These are phyloP conservation scores for Arthrobotrys iridis DNA, from an alignment of 2,329 filamentous ascomycete genomes.

Conservation along the genomic window DNA sequence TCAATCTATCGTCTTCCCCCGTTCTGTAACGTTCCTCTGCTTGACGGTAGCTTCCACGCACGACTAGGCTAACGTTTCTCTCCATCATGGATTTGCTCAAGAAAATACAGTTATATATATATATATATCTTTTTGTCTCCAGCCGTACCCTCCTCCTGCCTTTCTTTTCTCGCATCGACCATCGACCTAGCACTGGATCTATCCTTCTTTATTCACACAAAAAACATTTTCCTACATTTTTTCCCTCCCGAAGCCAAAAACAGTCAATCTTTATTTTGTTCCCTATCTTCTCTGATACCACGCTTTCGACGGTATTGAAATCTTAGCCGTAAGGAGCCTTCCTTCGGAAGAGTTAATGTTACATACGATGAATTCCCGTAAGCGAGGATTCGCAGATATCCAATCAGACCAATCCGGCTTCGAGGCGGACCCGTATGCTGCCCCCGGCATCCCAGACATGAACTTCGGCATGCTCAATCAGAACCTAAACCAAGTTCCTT, in stretches of 20 bases:
- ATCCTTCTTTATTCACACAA: too few relatives aligned
- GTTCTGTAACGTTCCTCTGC: slow-evolving; percentile 37
- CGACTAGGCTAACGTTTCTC: slow-evolving; percentile 40
- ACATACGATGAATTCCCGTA: slow-evolving; percentile 52
- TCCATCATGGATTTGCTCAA: slow-evolving; percentile 12
- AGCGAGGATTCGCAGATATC: slow-evolving; percentile 52
- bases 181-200: slow-evolving; percentile 21
- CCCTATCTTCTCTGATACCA: not conserved
- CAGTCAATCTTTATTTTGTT: not conserved
- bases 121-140: slow-evolving; percentile 24
- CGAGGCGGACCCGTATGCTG: slow-evolving; percentile 43
- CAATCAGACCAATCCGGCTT: slow-evolving; percentile 48
- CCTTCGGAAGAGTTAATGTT: slow-evolving; percentile 43
- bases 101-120: not conserved
- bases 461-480: slow-evolving; percentile 44
- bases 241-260: not conserved
- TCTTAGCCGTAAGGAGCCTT: slow-evolving; percentile 9
- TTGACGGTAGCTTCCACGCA: slow-evolving; percentile 36
- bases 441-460: slow-evolving; percentile 35
- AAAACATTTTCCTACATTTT: slow-evolving; percentile 23
- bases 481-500: slow-evolving; percentile 42
- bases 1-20: slow-evolving; percentile 14
- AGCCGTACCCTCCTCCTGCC: not conserved
- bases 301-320: not conserved
- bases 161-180: slow-evolving; percentile 34